A percentile compares a stretch with the other conserved stretches of the same genome.
Evolutionary conservation across 2,329 filamentous ascomycete species (phyloP).

Genomic region (Colletotrichum sp.): DNA sequence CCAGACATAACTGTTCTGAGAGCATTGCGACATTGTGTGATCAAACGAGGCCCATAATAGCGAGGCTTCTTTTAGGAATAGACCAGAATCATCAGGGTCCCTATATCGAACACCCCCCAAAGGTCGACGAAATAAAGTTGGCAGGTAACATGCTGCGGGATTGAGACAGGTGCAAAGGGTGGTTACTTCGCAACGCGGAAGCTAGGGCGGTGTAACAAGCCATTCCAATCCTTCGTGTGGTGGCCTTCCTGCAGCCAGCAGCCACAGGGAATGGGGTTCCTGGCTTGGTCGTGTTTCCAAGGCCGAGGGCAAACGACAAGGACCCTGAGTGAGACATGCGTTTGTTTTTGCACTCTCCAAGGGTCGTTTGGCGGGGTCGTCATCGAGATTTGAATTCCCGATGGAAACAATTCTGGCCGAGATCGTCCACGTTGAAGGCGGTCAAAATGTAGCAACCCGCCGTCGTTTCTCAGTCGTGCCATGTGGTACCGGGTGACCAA

Average conservation of each 20-base stretch:
- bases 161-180: background rate
- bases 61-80: background rate
- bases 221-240: background rate
- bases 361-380: background rate
- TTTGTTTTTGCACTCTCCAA: background rate
- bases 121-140: slow-evolving; percentile 12
- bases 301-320: background rate
- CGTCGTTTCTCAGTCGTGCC: background rate
- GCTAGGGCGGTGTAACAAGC: slow-evolving; percentile 17
- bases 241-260: background rate
- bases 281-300: background rate
- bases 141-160: slow-evolving; percentile 1
- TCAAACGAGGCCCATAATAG: background rate
- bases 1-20: background rate
- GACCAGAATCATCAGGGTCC: background rate
- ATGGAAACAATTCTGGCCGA: background rate
- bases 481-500: slow-evolving; percentile 7
- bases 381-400: slow-evolving; percentile 9
- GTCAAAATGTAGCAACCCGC: slow-evolving; percentile 1
- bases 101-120: background rate
- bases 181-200: slow-evolving; percentile 10
- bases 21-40: background rate
- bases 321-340: slow-evolving; percentile 6
- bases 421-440: background rate
- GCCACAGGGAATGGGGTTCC: background rate